These are phyloP conservation scores for Torulaspora pretoriensis DNA, from an alignment of 1,139 yeast species.

Conservation along the genomic window DNA sequence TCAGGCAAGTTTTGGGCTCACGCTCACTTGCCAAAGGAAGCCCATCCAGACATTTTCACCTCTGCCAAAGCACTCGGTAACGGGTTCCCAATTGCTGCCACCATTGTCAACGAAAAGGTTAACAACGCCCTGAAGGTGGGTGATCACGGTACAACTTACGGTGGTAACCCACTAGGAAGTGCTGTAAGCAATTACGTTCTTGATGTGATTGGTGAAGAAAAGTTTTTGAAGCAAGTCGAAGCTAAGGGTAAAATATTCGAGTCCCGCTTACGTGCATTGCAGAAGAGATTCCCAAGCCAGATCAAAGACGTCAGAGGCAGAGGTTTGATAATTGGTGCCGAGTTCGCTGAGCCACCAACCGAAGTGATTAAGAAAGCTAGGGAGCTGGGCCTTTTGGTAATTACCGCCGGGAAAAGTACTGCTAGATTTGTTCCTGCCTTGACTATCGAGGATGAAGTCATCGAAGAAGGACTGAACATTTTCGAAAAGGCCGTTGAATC, in stretches of 20 bases:
- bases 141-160: conserved; percentile 97
- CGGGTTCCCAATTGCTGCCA: conserved; percentile 97
- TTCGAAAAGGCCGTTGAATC: conserved; percentile 51
- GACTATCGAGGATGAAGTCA: conserved; percentile 66
- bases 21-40: conserved; percentile 60
- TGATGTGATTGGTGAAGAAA: conserved; percentile 56
- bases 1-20: conserved; percentile 95
- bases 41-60: conserved; percentile 91
- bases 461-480: conserved; percentile 65
- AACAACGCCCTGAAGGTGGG: conserved; percentile 74
- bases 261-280: conserved; percentile 49
- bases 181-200: conserved; percentile 76
- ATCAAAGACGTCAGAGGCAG: conserved; percentile 75
- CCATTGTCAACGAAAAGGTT: conserved; percentile 76
- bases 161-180: conserved; percentile 92
- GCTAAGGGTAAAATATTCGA: conserved; percentile 54
- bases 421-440: conserved; percentile 89
- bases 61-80: conserved; percentile 96
- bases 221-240: conserved; percentile 56
- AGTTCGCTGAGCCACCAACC: conserved; percentile 64
- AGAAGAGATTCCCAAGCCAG: conserved; percentile 52
- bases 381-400: conserved; percentile 72
- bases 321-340: conserved; percentile 82
- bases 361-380: conserved; percentile 64
- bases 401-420: conserved; percentile 89